Conservation (phyloP, 2,329 filamentous ascomycete species). For the Harringtonia aguacate region DNA sequence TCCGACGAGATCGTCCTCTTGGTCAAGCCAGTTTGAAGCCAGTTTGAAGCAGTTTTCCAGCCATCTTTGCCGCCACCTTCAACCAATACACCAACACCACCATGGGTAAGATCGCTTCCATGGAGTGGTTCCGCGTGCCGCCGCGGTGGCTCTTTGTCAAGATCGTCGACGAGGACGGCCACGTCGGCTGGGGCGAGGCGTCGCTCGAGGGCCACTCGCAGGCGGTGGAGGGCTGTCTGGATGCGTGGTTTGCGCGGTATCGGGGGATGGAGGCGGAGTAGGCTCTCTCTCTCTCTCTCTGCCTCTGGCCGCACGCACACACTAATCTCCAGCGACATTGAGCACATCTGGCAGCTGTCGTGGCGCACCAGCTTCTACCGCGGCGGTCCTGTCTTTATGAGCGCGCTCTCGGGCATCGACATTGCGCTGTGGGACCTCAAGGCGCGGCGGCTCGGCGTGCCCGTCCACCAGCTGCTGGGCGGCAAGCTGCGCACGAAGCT, state of each 20-base stretch:
- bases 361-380: constrained; percentile 59
- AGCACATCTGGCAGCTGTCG: constrained; percentile 58
- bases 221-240: constrained; percentile 54
- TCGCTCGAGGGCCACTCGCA: constrained; percentile 56
- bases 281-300: background rate
- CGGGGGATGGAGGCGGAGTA: constrained; percentile 55
- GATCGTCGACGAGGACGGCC: constrained; percentile 47
- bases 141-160: constrained; percentile 62
- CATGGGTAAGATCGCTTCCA: constrained; percentile 34
- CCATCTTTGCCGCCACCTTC: too few species aligned
- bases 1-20: too few species aligned
- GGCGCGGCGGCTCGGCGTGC: constrained; percentile 32
- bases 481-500: constrained; percentile 54
- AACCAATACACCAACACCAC: too few species aligned
- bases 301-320: background rate
- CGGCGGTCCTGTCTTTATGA: constrained; percentile 62
- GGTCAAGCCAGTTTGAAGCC: too few species aligned
- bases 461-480: constrained; percentile 55
- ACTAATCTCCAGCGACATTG: constrained; percentile 44
- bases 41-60: too few species aligned
- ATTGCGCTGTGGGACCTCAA: constrained; percentile 64
- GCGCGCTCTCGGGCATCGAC: constrained; percentile 58
- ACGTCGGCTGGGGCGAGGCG: constrained; percentile 55
- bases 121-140: constrained; percentile 57
- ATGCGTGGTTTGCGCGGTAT: constrained; percentile 47